Evolutionary conservation across 257 asterid genomes (phyloP).

Genomic region (Apocynum venetum): DNA sequence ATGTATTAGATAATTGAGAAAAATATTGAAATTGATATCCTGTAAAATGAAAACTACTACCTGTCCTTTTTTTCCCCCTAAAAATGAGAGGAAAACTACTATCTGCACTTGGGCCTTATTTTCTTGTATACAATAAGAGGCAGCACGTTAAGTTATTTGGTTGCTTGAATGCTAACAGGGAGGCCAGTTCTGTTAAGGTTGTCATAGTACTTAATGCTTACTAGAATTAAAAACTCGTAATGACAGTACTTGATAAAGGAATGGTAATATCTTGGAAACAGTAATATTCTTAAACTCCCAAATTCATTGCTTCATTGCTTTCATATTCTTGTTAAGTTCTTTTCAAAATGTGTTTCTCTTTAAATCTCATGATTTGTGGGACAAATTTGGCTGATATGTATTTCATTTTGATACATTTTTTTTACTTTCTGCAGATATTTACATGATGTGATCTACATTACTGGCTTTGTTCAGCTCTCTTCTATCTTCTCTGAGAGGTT

Average conservation of each 20-base stretch:
- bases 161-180: not conserved
- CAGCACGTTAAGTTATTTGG: not conserved
- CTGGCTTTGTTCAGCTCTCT: slow-evolving; percentile 82
- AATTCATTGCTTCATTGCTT: not conserved
- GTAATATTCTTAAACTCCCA: too few species aligned
- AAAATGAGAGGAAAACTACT: not conserved
- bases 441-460: slow-evolving; percentile 87
- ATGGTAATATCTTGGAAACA: not conserved
- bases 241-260: not conserved
- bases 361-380: not conserved
- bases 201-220: not conserved
- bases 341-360: not conserved
- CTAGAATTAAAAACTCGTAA: not conserved
- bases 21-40: not conserved
- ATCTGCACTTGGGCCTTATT: not conserved
- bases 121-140: not conserved
- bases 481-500: slow-evolving; percentile 81
- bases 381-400: not conserved
- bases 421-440: slow-evolving; percentile 59
- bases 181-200: not conserved
- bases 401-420: not conserved
- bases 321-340: not conserved
- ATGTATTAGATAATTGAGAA: not conserved
- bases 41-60: not conserved
- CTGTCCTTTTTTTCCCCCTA: not conserved